These are phyloP conservation scores for Luvunga scandens DNA, from an alignment of 345 rosid species.

Conservation along the genomic window DNA sequence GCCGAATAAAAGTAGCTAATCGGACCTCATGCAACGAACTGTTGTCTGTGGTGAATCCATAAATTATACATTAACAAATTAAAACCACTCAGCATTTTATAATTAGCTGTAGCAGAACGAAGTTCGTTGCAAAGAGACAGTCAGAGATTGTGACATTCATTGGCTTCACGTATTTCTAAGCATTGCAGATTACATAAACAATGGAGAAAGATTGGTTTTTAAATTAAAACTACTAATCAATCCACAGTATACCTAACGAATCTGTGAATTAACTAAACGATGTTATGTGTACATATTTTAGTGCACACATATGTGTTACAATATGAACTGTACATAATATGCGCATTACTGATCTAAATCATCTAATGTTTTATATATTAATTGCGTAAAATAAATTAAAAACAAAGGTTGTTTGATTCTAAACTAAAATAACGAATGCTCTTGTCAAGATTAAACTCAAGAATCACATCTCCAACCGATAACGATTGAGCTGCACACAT, in stretches of 20 bases:
- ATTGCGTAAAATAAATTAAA: background rate
- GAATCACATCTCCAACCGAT: background rate
- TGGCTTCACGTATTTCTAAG: conserved; percentile 2
- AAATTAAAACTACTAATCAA: background rate
- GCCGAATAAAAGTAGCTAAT: background rate
- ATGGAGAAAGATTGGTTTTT: background rate
- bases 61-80: background rate
- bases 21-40: conserved; percentile 22
- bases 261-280: background rate
- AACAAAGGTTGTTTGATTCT: background rate
- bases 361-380: background rate
- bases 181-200: background rate
- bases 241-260: background rate
- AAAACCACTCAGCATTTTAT: background rate
- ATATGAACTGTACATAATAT: background rate
- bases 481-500: background rate
- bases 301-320: background rate
- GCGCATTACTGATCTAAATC: too few species aligned
- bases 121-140: conserved; percentile 25
- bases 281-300: background rate
- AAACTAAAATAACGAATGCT: background rate
- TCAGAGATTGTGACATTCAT: conserved; percentile 8
- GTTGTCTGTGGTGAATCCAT: background rate
- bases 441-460: background rate
- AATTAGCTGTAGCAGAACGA: background rate